Conservation (phyloP, 1,284 basidiomycete genomes). For the Ceratobasidium sp. region DNA sequence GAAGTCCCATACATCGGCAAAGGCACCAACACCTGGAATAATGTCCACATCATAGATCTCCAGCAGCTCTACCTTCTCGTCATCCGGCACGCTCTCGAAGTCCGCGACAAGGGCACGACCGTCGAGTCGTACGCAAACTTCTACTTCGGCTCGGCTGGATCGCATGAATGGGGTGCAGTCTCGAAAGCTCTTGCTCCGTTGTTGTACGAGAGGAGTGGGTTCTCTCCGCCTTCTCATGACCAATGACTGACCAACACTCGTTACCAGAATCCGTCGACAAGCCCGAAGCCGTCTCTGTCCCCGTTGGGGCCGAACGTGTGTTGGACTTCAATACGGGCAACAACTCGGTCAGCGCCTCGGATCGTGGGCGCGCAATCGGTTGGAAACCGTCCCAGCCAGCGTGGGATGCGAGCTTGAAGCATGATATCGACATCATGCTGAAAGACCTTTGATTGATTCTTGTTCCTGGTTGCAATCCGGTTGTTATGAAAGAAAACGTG, state of each 20-base stretch:
- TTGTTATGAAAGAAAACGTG: conserved; percentile 11
- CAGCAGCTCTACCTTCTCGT: conserved; percentile 50
- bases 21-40: conserved; percentile 53
- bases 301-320: conserved; percentile 2
- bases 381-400: conserved; percentile 14
- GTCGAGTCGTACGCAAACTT: conserved; percentile 43
- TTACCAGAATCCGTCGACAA: conserved; percentile 4
- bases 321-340: conserved; percentile 26
- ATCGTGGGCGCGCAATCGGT: conserved; percentile 21
- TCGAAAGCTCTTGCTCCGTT: conserved; percentile 37
- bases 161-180: conserved; percentile 40
- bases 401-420: conserved; percentile 1
- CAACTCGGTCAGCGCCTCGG: conserved; percentile 23
- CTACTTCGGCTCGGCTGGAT: conserved; percentile 44
- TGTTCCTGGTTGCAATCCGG: conserved; percentile 24
- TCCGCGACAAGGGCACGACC: not conserved
- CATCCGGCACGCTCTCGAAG: conserved; percentile 47
- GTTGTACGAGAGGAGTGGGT: conserved; percentile 38
- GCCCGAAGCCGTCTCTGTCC: conserved; percentile 20
- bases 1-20: conserved; percentile 54
- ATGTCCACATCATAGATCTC: conserved; percentile 50
- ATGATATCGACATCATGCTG: conserved; percentile 15
- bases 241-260: not conserved
- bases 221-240: not conserved
- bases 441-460: conserved; percentile 5